Base-by-base conservation (phyloP, 257 asterid genomes). In the Thymus mandschuricus region DNA sequence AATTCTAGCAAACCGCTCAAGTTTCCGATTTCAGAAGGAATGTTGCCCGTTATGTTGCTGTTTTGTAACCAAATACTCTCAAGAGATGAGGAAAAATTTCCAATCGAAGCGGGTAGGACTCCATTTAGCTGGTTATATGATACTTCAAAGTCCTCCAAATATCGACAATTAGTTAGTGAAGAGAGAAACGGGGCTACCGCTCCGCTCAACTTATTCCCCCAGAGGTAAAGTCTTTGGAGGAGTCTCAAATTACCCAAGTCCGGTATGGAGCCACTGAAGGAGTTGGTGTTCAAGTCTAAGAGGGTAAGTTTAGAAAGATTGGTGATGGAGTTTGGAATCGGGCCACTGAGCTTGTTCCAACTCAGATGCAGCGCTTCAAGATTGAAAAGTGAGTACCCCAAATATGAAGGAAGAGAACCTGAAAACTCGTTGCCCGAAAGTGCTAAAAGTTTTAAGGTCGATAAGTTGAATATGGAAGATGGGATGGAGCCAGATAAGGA, bases 91-190 rank as follows among this genome's bases (percentile, higher is more conserved):
- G 21, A 21, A 21, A 21, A 21, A 21, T 0, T 21, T 3, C 73
- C 78, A 34, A 74, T 48, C 4, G 74, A 66, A 58, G 69, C 27
- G 4, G 73, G 78, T n/a, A 74, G 73, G 40, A 27, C 28, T 34
- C 69, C 69, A 10, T 28, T 66, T 3, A 74, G 35, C 8, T 40
- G 69, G 50, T 74, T 74, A 21, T 2, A 21, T 21, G 69, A 58
- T n/a, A 74, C 11, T 6, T 46, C 77, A 46, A 76, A 8, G 1
- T 10, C 0, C 7, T 68, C 35, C 60, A 80, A 50, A 27, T 68
- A 4, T 35, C 52, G 57, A 31, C 79, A 80, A 8, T 66, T 73
- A 4, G 80, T 62, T 8, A 80, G 43, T 9, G 75, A 67, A 57
- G 74, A 10, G 7, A 79, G 3, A 52, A 79, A 79, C 1, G 40